Evolutionary conservation across 495 filamentous ascomycete species (phyloP), one percentile per base, ranked within the genome.

Genomic region (Podospora anserina): DNA sequence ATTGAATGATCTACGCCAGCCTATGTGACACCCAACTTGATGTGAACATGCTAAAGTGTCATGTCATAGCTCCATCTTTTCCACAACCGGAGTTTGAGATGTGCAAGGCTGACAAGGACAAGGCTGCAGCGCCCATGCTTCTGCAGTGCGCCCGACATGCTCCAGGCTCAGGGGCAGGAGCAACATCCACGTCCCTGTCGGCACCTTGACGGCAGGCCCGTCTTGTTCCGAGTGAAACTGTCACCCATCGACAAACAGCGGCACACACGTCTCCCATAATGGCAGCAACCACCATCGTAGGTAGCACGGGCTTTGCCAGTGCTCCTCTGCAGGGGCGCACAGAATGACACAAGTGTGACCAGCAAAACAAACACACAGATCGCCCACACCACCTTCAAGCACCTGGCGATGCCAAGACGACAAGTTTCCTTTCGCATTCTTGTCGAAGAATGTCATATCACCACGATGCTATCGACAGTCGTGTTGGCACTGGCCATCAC

Each of bases 401-500:
- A 49, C 39, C 9, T 3, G 2, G 0, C 15, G 39, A 18, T 49
- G 6, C 39, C 39, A 49, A 49, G 5, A 13, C 39, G 5, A 13
- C 39, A 32, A 7, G 1, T 16, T 49, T 49, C 2, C 39, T 49
- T 16, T 1, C 0, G 3, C 9, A 3, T 49, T 49, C 39, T 2
- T 11, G 39, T 49, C 5, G 2, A 16, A 49, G 39, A 11, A 49
- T 49, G 39, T 49, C 0, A 49, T 11, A 49, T 11, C 39, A 2
- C 0, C 56, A 59, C 13, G 9, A 27, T 62, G 18, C 23, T 18
- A 11, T 15, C 16, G 19, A 20, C 60, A 34, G 20, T 34, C 5
- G 7, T 62, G 26, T 34, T 62, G 63, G 69, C 69, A 56, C 63
- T 68, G 26, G 13, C 56, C 49, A 59, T 67, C 44, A 61, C 63